These are phyloP conservation scores for Aspergillus egyptiacus DNA, from an alignment of 495 filamentous ascomycete genomes.

Conservation along the genomic window DNA sequence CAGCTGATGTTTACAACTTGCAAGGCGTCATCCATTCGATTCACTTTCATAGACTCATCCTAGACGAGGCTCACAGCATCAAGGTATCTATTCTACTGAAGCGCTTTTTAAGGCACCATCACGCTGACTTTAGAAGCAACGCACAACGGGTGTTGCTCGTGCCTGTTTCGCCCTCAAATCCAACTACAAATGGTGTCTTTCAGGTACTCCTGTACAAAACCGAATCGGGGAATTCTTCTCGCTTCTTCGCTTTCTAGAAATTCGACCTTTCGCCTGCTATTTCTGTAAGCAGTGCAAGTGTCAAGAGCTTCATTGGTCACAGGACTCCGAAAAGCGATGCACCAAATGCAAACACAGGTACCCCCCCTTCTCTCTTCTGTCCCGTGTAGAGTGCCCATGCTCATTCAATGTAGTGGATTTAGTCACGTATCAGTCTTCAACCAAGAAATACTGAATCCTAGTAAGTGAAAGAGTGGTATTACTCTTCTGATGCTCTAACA, in stretches of 20 bases:
- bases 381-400: not conserved
- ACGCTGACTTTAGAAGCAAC: slow-evolving; percentile 44
- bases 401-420: slow-evolving; percentile 54
- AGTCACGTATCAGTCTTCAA: slow-evolving; percentile 94
- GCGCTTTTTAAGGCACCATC: not conserved
- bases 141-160: slow-evolving; percentile 83
- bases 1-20: slow-evolving; percentile 6
- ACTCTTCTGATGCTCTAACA: slow-evolving; percentile 5
- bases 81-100: slow-evolving; percentile 52
- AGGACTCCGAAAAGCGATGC: slow-evolving; percentile 62
- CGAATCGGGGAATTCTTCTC: slow-evolving; percentile 98
- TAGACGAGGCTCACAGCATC: slow-evolving; percentile 96
- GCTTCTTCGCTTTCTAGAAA: slow-evolving; percentile 80
- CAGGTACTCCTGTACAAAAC: slow-evolving; percentile 91
- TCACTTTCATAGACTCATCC: slow-evolving; percentile 81
- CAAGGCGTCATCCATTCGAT: slow-evolving; percentile 69
- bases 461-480: slow-evolving; percentile 20
- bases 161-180: slow-evolving; percentile 86
- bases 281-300: slow-evolving; percentile 84
- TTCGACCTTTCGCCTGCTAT: slow-evolving; percentile 84
- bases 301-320: slow-evolving; percentile 74
- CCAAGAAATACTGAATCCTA: slow-evolving; percentile 86
- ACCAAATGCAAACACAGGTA: slow-evolving; percentile 54
- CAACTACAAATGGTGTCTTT: slow-evolving; percentile 89
- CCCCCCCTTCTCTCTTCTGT: not conserved